phyloP scores from a whole-genome alignment of 2,329 filamentous ascomycete species.

The Proliferodiscus dingleyae region DNA sequence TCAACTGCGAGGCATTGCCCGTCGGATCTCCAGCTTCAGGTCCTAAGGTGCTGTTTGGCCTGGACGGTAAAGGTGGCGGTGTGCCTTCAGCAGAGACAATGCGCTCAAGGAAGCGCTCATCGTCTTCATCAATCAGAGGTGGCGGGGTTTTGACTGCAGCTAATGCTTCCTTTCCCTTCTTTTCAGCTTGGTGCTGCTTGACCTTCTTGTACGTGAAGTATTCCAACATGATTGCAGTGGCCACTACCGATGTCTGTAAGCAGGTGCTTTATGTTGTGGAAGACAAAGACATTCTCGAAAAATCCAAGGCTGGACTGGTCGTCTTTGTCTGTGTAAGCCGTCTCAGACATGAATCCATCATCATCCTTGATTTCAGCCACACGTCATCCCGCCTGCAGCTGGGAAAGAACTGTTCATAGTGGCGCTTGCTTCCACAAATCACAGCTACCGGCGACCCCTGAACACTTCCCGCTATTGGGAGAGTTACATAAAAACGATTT shows the following conservation, averaged over 20 bases:
- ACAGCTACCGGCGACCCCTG: not conserved
- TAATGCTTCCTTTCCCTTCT: slow-evolving; percentile 30
- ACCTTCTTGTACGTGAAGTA: slow-evolving; percentile 59
- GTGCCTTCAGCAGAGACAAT: slow-evolving; percentile 46
- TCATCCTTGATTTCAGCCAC: slow-evolving; percentile 2
- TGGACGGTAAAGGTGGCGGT: slow-evolving; percentile 47
- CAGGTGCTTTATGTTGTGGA: slow-evolving; percentile 1
- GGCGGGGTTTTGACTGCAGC: slow-evolving; percentile 13
- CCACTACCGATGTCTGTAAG: too few species aligned
- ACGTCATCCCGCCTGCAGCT: slow-evolving; percentile 2
- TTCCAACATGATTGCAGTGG: slow-evolving; percentile 50
- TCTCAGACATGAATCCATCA: not conserved
- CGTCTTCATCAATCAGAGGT: slow-evolving; percentile 50
- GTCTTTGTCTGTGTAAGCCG: too few species aligned
- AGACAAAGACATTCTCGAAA: too few species aligned
- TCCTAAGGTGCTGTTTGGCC: slow-evolving; percentile 16
- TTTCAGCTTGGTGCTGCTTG: slow-evolving; percentile 54
- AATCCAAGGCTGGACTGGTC: not conserved
- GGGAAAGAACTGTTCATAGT: not conserved
- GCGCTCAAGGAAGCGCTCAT: slow-evolving; percentile 54
- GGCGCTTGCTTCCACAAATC: not conserved
- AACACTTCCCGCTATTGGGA: too few species aligned
- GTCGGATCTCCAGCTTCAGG: slow-evolving; percentile 23
- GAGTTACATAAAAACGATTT: too few species aligned
- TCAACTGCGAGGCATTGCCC: slow-evolving; percentile 24